Evolutionary conservation across 208 protist genomes (phyloP).

Genomic region (Leishmania tarentolae): DNA sequence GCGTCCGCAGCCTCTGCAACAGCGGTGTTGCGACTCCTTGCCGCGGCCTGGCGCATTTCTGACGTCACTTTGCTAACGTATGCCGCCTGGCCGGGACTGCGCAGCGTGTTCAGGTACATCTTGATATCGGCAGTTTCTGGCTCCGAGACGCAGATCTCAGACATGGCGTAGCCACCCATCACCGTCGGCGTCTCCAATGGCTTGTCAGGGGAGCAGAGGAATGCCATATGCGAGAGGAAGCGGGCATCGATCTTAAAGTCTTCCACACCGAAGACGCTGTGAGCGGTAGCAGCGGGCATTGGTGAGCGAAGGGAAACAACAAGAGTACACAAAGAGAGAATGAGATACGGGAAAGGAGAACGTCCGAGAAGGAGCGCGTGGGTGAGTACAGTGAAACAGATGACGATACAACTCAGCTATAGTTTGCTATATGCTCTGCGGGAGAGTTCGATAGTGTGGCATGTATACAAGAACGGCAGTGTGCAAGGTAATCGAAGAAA

Average conservation of each 20-base stretch:
- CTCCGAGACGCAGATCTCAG: slow-evolving; percentile 57
- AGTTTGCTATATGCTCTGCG: neutral
- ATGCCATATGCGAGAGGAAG: slow-evolving; percentile 34
- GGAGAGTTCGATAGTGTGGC: no score
- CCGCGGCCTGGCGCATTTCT: slow-evolving; percentile 25
- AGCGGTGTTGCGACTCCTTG: slow-evolving; percentile 17
- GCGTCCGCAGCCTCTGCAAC: slow-evolving; percentile 29
- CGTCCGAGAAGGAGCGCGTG: neutral
- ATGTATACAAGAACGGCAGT: neutral
- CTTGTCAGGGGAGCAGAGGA: slow-evolving; percentile 43
- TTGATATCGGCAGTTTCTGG: slow-evolving; percentile 33
- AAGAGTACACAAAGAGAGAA: neutral
- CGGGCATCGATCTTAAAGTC: slow-evolving; percentile 39
- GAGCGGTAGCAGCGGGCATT: slow-evolving; percentile 17
- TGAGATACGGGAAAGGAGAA: neutral
- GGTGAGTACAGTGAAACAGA: neutral
- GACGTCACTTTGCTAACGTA: slow-evolving; percentile 38
- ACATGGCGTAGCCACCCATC: slow-evolving; percentile 47
- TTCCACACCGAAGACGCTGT: slow-evolving; percentile 35
- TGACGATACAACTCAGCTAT: neutral
- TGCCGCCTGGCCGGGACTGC: slow-evolving; percentile 29
- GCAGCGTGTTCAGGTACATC: slow-evolving; percentile 34
- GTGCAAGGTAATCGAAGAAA: neutral
- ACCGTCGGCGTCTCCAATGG: slow-evolving; percentile 37
- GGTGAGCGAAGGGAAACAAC: neutral